Base-by-base conservation (phyloP, 106 monocot species). In the Dendrobium chrysotoxum region DNA sequence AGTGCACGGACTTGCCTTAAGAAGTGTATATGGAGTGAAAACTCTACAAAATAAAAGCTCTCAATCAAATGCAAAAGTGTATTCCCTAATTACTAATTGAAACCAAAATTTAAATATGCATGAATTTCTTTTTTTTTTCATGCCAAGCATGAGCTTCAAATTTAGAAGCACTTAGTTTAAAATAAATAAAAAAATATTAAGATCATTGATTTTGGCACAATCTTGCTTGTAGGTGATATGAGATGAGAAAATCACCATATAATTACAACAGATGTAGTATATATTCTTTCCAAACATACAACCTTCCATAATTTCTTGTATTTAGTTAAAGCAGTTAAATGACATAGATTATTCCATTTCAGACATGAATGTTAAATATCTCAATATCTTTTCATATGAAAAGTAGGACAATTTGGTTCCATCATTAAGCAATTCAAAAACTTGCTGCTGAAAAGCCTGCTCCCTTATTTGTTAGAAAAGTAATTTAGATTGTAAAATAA, bases 81-180 rank as follows among this genome's bases (percentile, higher is more conserved):
- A 5, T 61, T 6, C n/a, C 7, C 18, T 9, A 61, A 21, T 6
- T 3, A 21, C 4, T 7, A 23, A 3, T 23, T 17, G 7, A 18
- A 61, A 61, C 61, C 23, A 4, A 61, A 61, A 9, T 46, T 1
- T 46, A 46, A 46, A 42, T 9, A 46, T 10, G 7, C 46, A 46
- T 10, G 46, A 10, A 6, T 46, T 46, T 46, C 68, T n/a, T n/a
- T 68, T 73, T 73, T 20, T 40, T 74, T 41, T 41, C 40, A 41
- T 74, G 74, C 20, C 74, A 41, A 74, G 42, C 40, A 18, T 42
- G 42, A 74, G 42, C 74, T 74, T 74, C 41, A 74, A 74, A 74
- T 74, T 74, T 40, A 28, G 74, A 74, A 74, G 74, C 41, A 74
- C 74, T 74, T n/a, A 74, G 41, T 39, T 74, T 0, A 20, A 74